These are phyloP conservation scores for Avicennia marina DNA, from an alignment of 257 asterid genomes.

Conservation along the genomic window DNA sequence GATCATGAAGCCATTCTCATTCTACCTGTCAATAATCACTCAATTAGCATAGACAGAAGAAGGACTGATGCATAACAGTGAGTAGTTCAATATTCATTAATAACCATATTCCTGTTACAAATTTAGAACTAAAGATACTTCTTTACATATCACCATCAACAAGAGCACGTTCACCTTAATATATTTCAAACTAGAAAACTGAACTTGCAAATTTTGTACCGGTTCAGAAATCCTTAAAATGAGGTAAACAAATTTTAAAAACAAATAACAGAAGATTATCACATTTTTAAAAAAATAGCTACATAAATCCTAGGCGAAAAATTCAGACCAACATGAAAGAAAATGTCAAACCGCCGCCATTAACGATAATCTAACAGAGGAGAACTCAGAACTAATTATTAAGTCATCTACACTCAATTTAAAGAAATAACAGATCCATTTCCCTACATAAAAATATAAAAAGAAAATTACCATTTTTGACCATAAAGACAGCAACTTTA, in stretches of 20 bases:
- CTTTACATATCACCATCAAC: slow-evolving; percentile 3
- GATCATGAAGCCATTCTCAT: background rate
- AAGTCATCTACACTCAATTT: background rate
- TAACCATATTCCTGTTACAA: background rate
- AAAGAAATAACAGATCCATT: slow-evolving; percentile 8
- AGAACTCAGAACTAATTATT: background rate
- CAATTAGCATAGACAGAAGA: slow-evolving; percentile 6
- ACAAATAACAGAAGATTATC: background rate
- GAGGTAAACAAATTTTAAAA: background rate
- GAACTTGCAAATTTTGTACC: background rate
- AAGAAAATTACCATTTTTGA: slow-evolving; percentile 16
- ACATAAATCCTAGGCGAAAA: background rate
- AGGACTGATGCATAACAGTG: slow-evolving; percentile 6
- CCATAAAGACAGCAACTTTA: slow-evolving; percentile 18
- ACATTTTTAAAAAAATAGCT: background rate
- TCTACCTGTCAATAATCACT: background rate
- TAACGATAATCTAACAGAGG: slow-evolving; percentile 1
- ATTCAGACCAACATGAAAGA: background rate
- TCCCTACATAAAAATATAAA: background rate
- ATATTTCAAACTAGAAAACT: background rate
- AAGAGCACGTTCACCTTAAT: background rate
- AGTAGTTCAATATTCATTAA: background rate
- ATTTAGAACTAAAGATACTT: background rate
- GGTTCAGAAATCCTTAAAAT: background rate
- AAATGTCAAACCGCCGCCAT: slow-evolving; percentile 10